phyloP scores from a whole-genome alignment of 2,329 filamentous ascomycete genomes.

The Calonectria ilicicola region DNA sequence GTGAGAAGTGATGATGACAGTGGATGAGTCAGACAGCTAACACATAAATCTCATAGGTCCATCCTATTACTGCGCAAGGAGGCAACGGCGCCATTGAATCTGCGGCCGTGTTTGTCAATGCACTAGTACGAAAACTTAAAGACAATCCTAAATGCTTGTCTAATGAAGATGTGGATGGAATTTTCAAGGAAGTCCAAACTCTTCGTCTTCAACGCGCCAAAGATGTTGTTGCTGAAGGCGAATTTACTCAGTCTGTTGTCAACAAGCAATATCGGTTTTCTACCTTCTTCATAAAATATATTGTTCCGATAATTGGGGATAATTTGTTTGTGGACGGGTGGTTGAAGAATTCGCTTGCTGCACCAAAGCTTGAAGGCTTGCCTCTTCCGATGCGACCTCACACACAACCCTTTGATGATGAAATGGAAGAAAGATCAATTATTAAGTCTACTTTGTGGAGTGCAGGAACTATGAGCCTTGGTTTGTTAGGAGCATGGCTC shows the following conservation, averaged over 20 bases:
- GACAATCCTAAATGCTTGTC: not conserved
- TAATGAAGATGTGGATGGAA: not conserved
- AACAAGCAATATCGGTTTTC: not conserved
- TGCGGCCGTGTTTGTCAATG: no score
- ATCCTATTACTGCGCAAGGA: not conserved
- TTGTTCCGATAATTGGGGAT: not conserved
- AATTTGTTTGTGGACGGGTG: not conserved
- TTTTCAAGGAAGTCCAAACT: not conserved
- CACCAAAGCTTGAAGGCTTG: not conserved
- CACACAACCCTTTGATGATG: not conserved
- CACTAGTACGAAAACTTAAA: not conserved
- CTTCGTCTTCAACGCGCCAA: not conserved
- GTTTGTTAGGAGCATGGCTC: not conserved
- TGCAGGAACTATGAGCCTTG: not conserved
- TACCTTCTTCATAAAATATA: not conserved
- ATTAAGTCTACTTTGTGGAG: not conserved
- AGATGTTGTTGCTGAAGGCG: not conserved
- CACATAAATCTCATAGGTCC: not conserved
- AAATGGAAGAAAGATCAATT: not conserved
- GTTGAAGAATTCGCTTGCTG: not conserved
- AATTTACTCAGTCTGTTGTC: not conserved
- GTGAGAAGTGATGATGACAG: not conserved
- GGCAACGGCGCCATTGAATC: not conserved
- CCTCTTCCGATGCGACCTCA: not conserved
- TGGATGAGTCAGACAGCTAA: not conserved